These are phyloP conservation scores for Cucurbita argyrosperma DNA, from an alignment of 306 rosid species.

Conservation along the genomic window DNA sequence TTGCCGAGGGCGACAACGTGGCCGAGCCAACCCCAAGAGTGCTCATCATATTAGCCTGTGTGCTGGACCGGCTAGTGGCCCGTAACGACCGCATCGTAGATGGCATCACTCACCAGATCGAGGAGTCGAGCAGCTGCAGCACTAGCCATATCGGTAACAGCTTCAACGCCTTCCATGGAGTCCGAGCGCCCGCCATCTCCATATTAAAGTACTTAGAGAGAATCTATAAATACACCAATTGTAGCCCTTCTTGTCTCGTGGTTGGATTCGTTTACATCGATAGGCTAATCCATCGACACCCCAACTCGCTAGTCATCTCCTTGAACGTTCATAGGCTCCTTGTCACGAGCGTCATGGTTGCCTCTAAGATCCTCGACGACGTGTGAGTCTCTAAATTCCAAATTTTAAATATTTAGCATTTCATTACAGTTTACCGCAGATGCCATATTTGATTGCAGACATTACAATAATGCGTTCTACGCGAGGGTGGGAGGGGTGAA, in stretches of 20 bases:
- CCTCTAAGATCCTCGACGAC: slow-evolving; percentile 92
- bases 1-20: background rate
- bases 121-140: background rate
- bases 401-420: too few relatives aligned
- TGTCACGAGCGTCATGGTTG: slow-evolving; percentile 68
- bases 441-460: slow-evolving; percentile 16
- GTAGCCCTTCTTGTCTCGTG: slow-evolving; percentile 91
- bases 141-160: background rate
- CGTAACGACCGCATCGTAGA: slow-evolving; percentile 3
- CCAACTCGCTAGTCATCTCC: slow-evolving; percentile 66
- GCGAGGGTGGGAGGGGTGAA: slow-evolving; percentile 80
- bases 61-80: background rate
- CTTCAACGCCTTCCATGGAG: slow-evolving; percentile 40
- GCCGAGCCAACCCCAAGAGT: slow-evolving; percentile 1
- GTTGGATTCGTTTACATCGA: slow-evolving; percentile 82
- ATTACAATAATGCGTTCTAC: slow-evolving; percentile 63
- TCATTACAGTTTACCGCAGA: too few relatives aligned
- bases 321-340: slow-evolving; percentile 73
- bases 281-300: slow-evolving; percentile 58
- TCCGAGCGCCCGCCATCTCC: slow-evolving; percentile 71
- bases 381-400: slow-evolving; percentile 38
- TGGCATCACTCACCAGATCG: background rate
- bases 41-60: background rate
- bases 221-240: slow-evolving; percentile 67
- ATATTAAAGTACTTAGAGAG: slow-evolving; percentile 87